Evolutionary conservation across 176 grass and related monocot genomes (phyloP), one percentile per base, ranked within the genome.

Genomic region (Tillandsia fasciculata): DNA sequence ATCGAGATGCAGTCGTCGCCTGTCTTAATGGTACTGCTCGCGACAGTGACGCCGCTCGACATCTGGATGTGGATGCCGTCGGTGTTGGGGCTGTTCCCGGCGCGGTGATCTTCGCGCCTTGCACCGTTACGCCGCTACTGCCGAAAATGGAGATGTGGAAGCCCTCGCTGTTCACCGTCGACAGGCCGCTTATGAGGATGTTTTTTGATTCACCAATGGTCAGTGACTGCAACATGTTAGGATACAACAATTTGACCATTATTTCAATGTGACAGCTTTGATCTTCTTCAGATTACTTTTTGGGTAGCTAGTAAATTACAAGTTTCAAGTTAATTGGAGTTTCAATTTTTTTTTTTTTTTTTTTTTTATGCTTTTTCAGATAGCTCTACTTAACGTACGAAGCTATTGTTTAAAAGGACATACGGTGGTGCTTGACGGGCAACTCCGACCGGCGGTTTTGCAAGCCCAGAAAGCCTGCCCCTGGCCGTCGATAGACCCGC

Each of bases 1-100:
- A 91, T 59, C 56, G 89, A 83, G 72, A 91, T 69, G 72, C 89
- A 88, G 74, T 91, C 89, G 63, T 91, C 85, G 49, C 89, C 89
- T 48, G 89, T 91, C 63, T 47, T 12, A 14, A 91, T 57, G 3
- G 66, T 64, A 6, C 73, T 26, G 63, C 49, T 9, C 18, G 69
- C 63, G 76, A 91, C 63, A 22, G 12, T 58, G 23, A 91, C 73
- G 70, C 10, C 10, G 23, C 57, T 79, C 26, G 85, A 91, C 18
- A 85, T 77, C 77, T 82, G 79, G 12, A 87, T 49, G 51, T 82
- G 79, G 74, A 91, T 80, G 76, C 89, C 85, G 26, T 91, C 89
- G 18, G 89, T 91, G 79, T 91, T 87, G 18, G 85, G 89, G 79
- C 89, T 91, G 52, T 85, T 72, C 0, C 51, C 81, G 18, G 84